Evolutionary conservation across 805 yeast species (phyloP).

Genomic region (Saccharomycopsis fibuligera): DNA sequence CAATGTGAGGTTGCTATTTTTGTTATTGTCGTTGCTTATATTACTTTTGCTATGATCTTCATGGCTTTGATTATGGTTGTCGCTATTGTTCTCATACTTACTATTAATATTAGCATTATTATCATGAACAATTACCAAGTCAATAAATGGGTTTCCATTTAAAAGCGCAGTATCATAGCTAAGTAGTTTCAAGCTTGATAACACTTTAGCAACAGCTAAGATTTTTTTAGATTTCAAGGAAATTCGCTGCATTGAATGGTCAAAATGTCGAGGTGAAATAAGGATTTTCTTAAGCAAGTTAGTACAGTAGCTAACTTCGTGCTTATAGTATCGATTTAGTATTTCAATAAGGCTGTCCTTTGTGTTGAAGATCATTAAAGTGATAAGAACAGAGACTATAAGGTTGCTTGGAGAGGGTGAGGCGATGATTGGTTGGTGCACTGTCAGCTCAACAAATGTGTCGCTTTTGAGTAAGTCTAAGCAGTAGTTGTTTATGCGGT

Average conservation of each 20-base stretch:
- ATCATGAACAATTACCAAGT: background rate
- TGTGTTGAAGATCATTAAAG: slow-evolving; percentile 17
- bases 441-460: background rate
- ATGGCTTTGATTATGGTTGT: no score
- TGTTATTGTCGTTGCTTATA: background rate
- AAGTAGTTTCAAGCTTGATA: slow-evolving; percentile 4
- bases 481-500: slow-evolving; percentile 25
- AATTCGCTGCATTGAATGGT: slow-evolving; percentile 9
- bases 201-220: slow-evolving; percentile 7
- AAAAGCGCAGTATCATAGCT: background rate
- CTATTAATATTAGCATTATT: background rate
- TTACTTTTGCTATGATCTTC: background rate
- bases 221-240: slow-evolving; percentile 9
- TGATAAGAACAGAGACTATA: background rate
- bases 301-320: slow-evolving; percentile 7
- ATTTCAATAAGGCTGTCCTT: slow-evolving; percentile 14
- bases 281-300: slow-evolving; percentile 15
- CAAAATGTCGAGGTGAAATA: slow-evolving; percentile 19
- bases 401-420: background rate
- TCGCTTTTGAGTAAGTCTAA: slow-evolving; percentile 12
- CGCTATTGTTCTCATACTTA: background rate
- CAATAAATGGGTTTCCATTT: background rate
- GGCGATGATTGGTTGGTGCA: background rate
- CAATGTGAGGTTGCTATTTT: background rate
- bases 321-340: slow-evolving; percentile 9